Conservation (phyloP, 495 filamentous ascomycete species). For the Amorphotheca resinae region DNA sequence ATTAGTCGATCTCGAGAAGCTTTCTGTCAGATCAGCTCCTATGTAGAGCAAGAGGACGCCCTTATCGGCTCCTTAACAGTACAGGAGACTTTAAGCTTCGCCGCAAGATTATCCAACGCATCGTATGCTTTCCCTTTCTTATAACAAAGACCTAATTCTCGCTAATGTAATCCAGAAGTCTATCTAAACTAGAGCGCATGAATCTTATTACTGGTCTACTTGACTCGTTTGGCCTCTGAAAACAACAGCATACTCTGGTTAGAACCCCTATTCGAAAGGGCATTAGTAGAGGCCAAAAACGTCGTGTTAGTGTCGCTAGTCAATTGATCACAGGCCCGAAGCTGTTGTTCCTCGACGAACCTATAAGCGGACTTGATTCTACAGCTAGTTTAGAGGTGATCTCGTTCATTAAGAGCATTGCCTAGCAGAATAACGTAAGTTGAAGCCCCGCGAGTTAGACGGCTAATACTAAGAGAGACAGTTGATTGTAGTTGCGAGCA, state of each 20-base stretch:
- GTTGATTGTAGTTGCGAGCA: slow-evolving; percentile 62
- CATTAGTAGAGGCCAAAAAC: slow-evolving; percentile 69
- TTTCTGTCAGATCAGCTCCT: slow-evolving; percentile 45
- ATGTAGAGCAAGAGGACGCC: slow-evolving; percentile 79
- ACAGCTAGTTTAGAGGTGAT: slow-evolving; percentile 57
- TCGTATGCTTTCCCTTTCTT: too few relatives aligned
- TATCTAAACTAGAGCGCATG: slow-evolving; percentile 36
- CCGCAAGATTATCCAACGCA: too few relatives aligned
- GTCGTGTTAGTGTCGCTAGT: slow-evolving; percentile 61
- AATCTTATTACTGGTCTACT: slow-evolving; percentile 44
- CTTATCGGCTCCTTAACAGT: slow-evolving; percentile 69
- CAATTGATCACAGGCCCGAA: slow-evolving; percentile 69
- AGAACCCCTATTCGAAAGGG: slow-evolving; percentile 72
- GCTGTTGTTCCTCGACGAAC: slow-evolving; percentile 73
- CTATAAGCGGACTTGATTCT: slow-evolving; percentile 68
- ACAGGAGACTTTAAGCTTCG: slow-evolving; percentile 62
- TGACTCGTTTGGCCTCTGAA: slow-evolving; percentile 46
- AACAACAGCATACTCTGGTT: slow-evolving; percentile 53
- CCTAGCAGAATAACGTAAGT: slow-evolving; percentile 49
- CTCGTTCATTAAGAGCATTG: slow-evolving; percentile 48
- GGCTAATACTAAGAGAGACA: slow-evolving; percentile 20
- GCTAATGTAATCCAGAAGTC: too few relatives aligned
- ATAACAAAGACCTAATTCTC: too few relatives aligned
- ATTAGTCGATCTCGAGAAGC: slow-evolving; percentile 21
- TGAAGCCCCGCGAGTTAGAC: background rate